Base-by-base conservation (phyloP, 1,284 basidiomycete species). In the Ustilago cynodontis region DNA sequence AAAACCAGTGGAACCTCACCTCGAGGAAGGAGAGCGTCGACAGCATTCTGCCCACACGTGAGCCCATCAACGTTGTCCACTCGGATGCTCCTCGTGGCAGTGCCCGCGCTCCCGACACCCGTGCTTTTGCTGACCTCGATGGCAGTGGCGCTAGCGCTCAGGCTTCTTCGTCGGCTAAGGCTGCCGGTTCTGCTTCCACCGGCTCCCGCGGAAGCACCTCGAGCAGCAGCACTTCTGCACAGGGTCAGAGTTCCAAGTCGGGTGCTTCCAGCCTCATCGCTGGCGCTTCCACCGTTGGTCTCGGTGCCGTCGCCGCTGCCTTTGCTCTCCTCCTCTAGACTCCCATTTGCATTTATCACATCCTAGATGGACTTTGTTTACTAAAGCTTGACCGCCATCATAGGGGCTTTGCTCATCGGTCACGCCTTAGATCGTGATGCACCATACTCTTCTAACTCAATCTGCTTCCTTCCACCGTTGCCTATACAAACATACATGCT, bases 1-100 rank as follows among this genome's bases (percentile, higher is more conserved):
- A 77, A 71, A 82, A 82, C 68, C 75, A 77, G 64, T 77, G 71
- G 70, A 77, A 72, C 64, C 39, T 73, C 18, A 77, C 75, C 28
- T 55, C 75, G 0, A 64, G 39, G 41, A 67, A 69, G 53, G 65
- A 78, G 22, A 18, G 31, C 24, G 71, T 75, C 9, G 64, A 68
- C 50, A 67, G 67, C 63, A 79, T 79, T 54, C 45, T 79, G 33
- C 77, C 77, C 29, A 72, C 66, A 1, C 66, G 70, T 53, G 26
- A 62, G 49, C 35, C 77, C 4, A 75, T 79, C 69, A 59, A 73
- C 29, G 54, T 79, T 22, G 64, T 67, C 37, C 43, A 79, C 69
- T 77, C 77, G 56, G 77, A 75, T 24, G 77, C 77, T 35, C 51
- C 39, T 2, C 59, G 69, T 9, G 77, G 77, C 22, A 65, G 58